Evolutionary conservation across 768 basidiomycete genomes (phyloP), one percentile per base, ranked within the genome.

Genomic region (Rhodotorula taiwanensis): DNA sequence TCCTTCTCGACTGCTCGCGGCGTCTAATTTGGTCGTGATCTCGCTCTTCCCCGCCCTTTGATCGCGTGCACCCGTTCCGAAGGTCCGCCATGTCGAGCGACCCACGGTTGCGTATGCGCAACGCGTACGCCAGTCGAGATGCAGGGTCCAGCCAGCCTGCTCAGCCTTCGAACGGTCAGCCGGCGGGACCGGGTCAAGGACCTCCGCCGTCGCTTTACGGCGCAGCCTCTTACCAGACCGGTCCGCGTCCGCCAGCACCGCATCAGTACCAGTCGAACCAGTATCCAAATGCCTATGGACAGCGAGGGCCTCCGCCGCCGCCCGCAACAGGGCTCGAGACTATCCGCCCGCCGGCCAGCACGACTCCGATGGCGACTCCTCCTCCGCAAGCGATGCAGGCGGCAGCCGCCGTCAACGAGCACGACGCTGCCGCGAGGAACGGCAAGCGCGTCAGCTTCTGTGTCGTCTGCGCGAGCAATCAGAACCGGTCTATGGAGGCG

Each of bases 401-500:
- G 14, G 41, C 64, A 1, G 31, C 54, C 9, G 42, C n/a, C 15
- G 28, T 25, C 25, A 55, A 64, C 30, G 44, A 49, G 33, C 4
- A 4, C 5, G 58, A 55, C 30, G 48, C 31, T 27, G 23, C 9
- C 18, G 42, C 4, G 0, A 34, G 44, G 3, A 50, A 54, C n/a
- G n/a, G n/a, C 9, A 63, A 64, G 54, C 9, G 64, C 16, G 45
- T 60, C 41, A 64, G 95, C 50, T 98, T 98, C 78, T 98, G 95
- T 74, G 89, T 99, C 14, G 95, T 98, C 36, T 99, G 95, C 74
- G 94, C 95, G n/a, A 97, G 91, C 74, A 99, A 99, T 74, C 52
- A 49, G 34, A 70, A 71, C 51, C 59, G 60, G 54, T 67, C 68
- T 31, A 99, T 99, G 95, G 95, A 98, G 77, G 95, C 90, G 0